Evolutionary conservation across 805 yeast species (phyloP).

Genomic region (Cyberlindnera suaveolens): DNA sequence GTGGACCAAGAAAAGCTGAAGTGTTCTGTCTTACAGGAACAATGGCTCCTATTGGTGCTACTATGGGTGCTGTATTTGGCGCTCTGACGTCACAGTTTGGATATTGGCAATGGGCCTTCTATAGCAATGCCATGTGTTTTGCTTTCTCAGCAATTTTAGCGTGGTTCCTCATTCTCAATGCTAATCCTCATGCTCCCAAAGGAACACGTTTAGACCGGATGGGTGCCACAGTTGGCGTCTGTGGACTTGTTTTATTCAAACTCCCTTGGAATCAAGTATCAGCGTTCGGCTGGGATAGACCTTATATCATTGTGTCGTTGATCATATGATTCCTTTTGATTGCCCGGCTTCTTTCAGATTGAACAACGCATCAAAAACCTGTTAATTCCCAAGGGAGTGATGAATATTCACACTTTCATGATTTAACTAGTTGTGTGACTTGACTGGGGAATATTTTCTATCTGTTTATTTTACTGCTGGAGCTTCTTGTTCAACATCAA

Average conservation of each 20-base stretch:
- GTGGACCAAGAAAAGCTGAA: constrained; percentile 42
- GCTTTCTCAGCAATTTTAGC: constrained; percentile 26
- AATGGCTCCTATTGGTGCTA: constrained; percentile 56
- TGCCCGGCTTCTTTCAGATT: constrained; percentile 37
- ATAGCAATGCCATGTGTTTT: constrained; percentile 33
- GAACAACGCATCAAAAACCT: constrained; percentile 46
- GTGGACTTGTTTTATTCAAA: constrained; percentile 56
- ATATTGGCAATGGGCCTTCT: constrained; percentile 48
- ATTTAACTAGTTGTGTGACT: constrained; percentile 44
- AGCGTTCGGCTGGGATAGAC: constrained; percentile 55
- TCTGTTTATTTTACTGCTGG: constrained; percentile 61
- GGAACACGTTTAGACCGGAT: constrained; percentile 36
- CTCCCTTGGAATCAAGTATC: constrained; percentile 77
- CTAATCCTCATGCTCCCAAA: constrained; percentile 13
- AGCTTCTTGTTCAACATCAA: constrained; percentile 44
- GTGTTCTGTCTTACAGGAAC: constrained; percentile 52
- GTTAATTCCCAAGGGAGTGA: constrained; percentile 43
- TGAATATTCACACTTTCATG: constrained; percentile 39
- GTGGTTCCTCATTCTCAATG: constrained; percentile 28
- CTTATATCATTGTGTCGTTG: constrained; percentile 52
- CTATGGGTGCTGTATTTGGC: constrained; percentile 45
- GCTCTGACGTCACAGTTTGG: constrained; percentile 38
- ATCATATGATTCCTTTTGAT: constrained; percentile 42
- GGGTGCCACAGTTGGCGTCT: constrained; percentile 55
- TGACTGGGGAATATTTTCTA: constrained; percentile 79